Percentiles rank a stretch among this genome's conserved stretches.
These are phyloP conservation scores for Annulohypoxylon bovei DNA, from an alignment of 495 filamentous ascomycete genomes.

Conservation along the genomic window DNA sequence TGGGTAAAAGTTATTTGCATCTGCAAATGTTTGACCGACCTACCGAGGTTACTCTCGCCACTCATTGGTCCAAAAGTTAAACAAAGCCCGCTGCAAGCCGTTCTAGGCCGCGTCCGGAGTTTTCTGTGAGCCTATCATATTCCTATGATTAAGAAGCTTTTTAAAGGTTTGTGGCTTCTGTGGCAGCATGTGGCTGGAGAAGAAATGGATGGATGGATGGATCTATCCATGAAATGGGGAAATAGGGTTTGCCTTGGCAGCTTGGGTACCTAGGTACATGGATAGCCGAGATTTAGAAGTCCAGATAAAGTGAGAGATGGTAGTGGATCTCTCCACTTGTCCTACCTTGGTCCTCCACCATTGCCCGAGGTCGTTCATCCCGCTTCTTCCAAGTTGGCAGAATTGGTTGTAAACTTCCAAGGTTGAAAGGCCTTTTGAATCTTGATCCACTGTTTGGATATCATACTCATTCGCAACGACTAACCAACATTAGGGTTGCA, in stretches of 20 bases:
- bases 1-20: conserved; percentile 15
- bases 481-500: background rate
- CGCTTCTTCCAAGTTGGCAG: too few relatives aligned
- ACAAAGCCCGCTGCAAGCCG: conserved; percentile 31
- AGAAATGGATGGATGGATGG: background rate
- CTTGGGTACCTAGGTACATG: background rate
- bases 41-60: conserved; percentile 31
- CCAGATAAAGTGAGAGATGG: background rate
- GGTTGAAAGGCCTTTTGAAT: background rate
- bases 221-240: background rate
- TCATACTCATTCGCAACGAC: conserved; percentile 1
- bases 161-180: conserved; percentile 1
- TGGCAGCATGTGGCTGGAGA: background rate
- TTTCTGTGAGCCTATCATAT: conserved; percentile 28
- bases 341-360: background rate
- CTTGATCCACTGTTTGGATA: background rate
- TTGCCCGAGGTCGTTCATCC: background rate
- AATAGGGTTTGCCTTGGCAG: background rate
- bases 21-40: conserved; percentile 15
- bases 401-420: background rate
- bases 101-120: conserved; percentile 33
- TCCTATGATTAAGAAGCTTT: conserved; percentile 27
- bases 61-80: conserved; percentile 28
- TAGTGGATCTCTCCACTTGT: background rate
- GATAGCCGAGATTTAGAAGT: background rate